Base-by-base conservation (phyloP, 1,139 yeast genomes). In the Taiozyma sp. region DNA sequence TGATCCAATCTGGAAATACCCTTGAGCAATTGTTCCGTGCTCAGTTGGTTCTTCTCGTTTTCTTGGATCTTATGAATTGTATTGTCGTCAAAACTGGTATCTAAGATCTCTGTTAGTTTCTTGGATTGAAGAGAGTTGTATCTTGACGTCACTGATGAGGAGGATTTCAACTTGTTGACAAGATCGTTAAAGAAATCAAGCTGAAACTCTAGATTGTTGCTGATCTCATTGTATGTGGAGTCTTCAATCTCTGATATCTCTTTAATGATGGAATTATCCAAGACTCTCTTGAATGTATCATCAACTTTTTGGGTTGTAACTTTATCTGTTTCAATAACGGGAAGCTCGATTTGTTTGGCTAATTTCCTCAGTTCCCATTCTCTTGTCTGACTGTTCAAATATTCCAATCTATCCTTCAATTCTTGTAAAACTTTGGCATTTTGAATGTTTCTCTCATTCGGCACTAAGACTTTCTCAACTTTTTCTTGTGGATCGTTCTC, bases 401-500 rank as follows among this genome's bases (percentile, higher is more conserved):
- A 69, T 11, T 64, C 62, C 43, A 84, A 63, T 55, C 80, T 75
- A 39, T 68, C 63, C 41, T 74, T 70, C 59, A 78, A 77, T 37
- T 74, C 68, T 45, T 71, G 70, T 28, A 81, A 66, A 51, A 77
- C 79, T 37, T 71, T 68, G 37, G 65, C 60, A 58, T 83, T 83
- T 29, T 76, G 71, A 24, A 71, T 66, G 59, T 84, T 85, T 44
- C 78, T 72, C n/a, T 80, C 77, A 61, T 85, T 84, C 1, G 88
- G 85, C 48, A 73, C 63, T 11, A 73, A 58, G 9, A 59, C 56
- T 62, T 50, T 58, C 34, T 53, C 54, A n/a, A 37, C 48, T 14
- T 47, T 42, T 19, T 30, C 44, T 59, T 61, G 65, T 5, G 56
- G 56, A 16, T 45, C 59, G 2, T 58, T 60, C 2, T 58, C 64